Evolutionary conservation across 2,329 filamentous ascomycete genomes (phyloP).

Genomic region (Capronia americana): DNA sequence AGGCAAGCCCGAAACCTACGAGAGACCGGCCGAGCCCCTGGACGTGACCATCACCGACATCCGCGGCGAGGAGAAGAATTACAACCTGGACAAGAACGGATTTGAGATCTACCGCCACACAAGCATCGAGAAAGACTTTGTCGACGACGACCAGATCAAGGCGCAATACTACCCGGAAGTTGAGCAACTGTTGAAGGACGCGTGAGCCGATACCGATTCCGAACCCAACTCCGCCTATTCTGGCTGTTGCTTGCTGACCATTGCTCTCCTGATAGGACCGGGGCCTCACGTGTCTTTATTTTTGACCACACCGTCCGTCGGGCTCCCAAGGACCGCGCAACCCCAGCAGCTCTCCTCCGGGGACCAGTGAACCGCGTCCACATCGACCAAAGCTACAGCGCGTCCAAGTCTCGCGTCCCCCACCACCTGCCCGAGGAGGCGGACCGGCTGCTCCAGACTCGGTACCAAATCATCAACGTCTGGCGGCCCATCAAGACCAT

Average conservation of each 20-base stretch:
- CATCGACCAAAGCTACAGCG: slow-evolving; percentile 58
- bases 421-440: slow-evolving; percentile 55
- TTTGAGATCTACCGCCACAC: slow-evolving; percentile 48
- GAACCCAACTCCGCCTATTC: neutral
- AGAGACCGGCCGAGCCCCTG: slow-evolving; percentile 37
- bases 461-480: slow-evolving; percentile 59
- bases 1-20: slow-evolving; percentile 42
- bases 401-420: slow-evolving; percentile 51
- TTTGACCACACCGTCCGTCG: slow-evolving; percentile 69
- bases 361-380: slow-evolving; percentile 59
- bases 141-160: slow-evolving; percentile 47
- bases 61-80: slow-evolving; percentile 52
- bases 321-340: slow-evolving; percentile 42
- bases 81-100: slow-evolving; percentile 51
- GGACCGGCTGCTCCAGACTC: slow-evolving; percentile 50
- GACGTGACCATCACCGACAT: slow-evolving; percentile 51
- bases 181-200: slow-evolving; percentile 46
- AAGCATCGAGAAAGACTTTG: slow-evolving; percentile 46
- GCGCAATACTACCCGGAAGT: slow-evolving; percentile 46
- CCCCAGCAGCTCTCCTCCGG: slow-evolving; percentile 41
- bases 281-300: slow-evolving; percentile 63
- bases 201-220: slow-evolving; percentile 36
- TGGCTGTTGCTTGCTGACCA: slow-evolving; percentile 25
- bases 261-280: slow-evolving; percentile 54
- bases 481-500: slow-evolving; percentile 61